Evolutionary conservation across 169 alveolate genomes (phyloP), one percentile per base, ranked within the genome.

Genomic region (Plasmodium chabaudi): DNA sequence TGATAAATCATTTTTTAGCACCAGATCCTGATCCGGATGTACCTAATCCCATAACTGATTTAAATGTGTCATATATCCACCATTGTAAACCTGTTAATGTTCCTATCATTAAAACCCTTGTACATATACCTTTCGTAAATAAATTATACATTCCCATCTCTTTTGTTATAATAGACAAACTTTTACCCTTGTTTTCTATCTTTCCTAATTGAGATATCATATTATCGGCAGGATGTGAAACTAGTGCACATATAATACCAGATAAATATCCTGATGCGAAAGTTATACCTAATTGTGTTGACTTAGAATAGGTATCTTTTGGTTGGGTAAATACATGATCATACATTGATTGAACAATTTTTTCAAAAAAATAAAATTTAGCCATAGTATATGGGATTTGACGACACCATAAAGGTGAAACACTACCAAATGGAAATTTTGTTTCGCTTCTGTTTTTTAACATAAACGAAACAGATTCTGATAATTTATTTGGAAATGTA

Each of bases 321-420:
- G 97, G 96, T 64, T 88, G 86, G 4, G 98, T 97, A 89, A 98
- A 94, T 39, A 98, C 94, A 57, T 97, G 84, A 27, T 91, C 95
- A 94, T 98, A 98, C 92, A 97, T 94, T 46, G 94, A 72, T 67
- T 95, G 96, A 27, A 97, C 99, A 57, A 96, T 96, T 88, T 96
- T 95, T 93, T 98, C 99, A 93, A 98, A 98, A 88, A 98, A 97
- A 87, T 94, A 98, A 92, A 99, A 99, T 93, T 99, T 99, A 63
- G 99, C 99, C 98, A 98, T 98, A 21, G 99, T 99, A 97, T 98
- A 98, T 21, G 99, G 99, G 46, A 98, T 93, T 91, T 98, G 98
- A 64, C 99, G 96, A 75, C 96, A 92, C 98, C 98, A 96, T 53
- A 98, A 97, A 17, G 99, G 99, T 71, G 93, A 86, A 68, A 98